Conservation (phyloP, 306 rosid genomes). For the Cucurbita argyrosperma region DNA sequence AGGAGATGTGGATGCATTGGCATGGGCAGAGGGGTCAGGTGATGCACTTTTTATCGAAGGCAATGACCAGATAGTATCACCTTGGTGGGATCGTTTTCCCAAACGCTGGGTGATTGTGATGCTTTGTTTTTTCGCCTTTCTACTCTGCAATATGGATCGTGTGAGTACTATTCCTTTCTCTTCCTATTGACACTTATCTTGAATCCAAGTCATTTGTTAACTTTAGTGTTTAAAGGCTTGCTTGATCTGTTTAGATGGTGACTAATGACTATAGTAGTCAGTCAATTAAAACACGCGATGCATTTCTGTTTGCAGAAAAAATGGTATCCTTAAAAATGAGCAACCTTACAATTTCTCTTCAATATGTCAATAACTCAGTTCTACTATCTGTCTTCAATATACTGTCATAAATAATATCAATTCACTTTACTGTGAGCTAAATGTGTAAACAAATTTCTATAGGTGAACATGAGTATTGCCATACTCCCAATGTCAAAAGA, state of each 20-base stretch:
- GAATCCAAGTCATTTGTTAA: neutral
- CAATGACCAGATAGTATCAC: constrained; percentile 23
- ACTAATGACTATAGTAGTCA: neutral
- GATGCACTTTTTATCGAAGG: constrained; percentile 56
- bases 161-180: constrained; percentile 38
- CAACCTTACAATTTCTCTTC: neutral
- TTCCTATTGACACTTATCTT: neutral
- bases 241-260: neutral
- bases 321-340: neutral
- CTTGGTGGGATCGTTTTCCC: constrained; percentile 72
- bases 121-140: constrained; percentile 75
- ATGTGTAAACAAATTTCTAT: constrained; percentile 1
- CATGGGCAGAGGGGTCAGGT: constrained; percentile 42
- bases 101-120: constrained; percentile 91
- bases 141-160: constrained; percentile 94
- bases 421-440: constrained; percentile 9
- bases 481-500: constrained; percentile 92
- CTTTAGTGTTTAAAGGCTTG: neutral
- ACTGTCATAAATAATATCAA: neutral
- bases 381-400: neutral
- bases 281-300: neutral
- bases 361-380: neutral
- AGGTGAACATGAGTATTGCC: constrained; percentile 98
- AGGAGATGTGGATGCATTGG: constrained; percentile 31
- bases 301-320: neutral